These are phyloP conservation scores for Panicum miliaceum DNA, from an alignment of 176 grass and related monocot species.

Conservation along the genomic window DNA sequence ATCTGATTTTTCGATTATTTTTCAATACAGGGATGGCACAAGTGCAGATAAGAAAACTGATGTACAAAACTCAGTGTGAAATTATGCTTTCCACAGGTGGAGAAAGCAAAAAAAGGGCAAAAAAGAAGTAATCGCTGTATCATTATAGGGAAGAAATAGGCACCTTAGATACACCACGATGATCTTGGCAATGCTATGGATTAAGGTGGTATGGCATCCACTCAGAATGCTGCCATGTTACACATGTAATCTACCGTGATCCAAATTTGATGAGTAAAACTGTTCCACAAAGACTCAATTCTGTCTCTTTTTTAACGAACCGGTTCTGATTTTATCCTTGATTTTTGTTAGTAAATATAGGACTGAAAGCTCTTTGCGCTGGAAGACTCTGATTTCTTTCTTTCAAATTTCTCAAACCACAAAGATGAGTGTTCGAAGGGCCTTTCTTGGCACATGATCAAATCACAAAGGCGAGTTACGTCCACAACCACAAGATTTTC, in stretches of 20 bases:
- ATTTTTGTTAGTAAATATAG: too few species aligned
- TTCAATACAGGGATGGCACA: slow-evolving; percentile 28
- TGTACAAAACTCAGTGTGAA: slow-evolving; percentile 23
- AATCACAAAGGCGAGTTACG: too few species aligned
- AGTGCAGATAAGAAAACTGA: slow-evolving; percentile 10
- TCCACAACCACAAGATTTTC: too few species aligned
- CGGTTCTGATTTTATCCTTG: too few species aligned
- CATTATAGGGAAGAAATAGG: slow-evolving; percentile 10
- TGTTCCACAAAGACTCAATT: background rate
- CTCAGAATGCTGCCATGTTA: background rate
- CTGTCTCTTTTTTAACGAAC: background rate
- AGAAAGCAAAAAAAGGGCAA: background rate
- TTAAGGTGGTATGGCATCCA: background rate
- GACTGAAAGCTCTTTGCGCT: too few species aligned
- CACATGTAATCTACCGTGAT: slow-evolving; percentile 9
- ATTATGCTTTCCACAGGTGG: background rate
- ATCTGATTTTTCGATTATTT: background rate
- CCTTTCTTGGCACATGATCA: too few species aligned
- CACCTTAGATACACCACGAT: background rate
- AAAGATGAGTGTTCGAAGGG: too few species aligned
- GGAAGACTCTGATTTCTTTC: too few species aligned
- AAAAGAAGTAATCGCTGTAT: background rate
- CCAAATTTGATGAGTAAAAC: background rate
- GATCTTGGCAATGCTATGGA: background rate
- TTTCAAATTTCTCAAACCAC: too few species aligned